Evolutionary conservation across 495 filamentous ascomycete genomes (phyloP).

Genomic region (Penicillium bovifimosum): DNA sequence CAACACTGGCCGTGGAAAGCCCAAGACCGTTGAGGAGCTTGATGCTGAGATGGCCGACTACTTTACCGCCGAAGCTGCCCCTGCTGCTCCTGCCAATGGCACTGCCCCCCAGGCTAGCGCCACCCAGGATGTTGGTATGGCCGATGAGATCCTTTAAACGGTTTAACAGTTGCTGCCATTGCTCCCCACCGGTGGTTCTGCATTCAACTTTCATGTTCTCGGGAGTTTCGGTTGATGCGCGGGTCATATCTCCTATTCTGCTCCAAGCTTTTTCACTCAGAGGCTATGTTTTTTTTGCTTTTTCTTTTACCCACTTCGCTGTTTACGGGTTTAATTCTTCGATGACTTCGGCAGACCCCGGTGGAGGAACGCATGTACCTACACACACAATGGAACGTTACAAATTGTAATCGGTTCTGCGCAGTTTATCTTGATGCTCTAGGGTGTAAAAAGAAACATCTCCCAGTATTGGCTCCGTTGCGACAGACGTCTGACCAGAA

Average conservation of each 20-base stretch:
- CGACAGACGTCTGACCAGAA: neutral
- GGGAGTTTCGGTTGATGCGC: conserved; percentile 26
- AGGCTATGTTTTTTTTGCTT: conserved; percentile 10
- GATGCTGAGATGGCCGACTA: conserved; percentile 95
- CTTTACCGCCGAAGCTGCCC: conserved; percentile 48
- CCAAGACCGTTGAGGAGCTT: conserved; percentile 84
- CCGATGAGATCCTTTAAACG: conserved; percentile 47
- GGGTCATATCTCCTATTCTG: conserved; percentile 24
- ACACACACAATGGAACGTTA: conserved; percentile 14
- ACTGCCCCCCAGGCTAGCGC: conserved; percentile 32
- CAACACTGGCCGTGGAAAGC: conserved; percentile 55
- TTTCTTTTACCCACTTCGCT: conserved; percentile 5
- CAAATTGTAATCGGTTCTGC: conserved; percentile 6
- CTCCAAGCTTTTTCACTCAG: conserved; percentile 7
- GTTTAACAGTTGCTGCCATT: neutral
- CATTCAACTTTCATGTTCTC: conserved; percentile 2
- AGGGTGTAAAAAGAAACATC: too few relatives aligned
- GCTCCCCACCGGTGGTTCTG: neutral
- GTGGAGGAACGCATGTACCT: conserved; percentile 23
- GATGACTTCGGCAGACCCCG: conserved; percentile 6
- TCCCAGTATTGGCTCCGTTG: too few relatives aligned
- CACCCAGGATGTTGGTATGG: conserved; percentile 45
- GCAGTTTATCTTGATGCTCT: neutral
- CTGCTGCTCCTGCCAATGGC: conserved; percentile 42
- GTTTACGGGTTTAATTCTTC: conserved; percentile 18